phyloP scores from a whole-genome alignment of 495 filamentous ascomycete genomes.

The Xylaria palmicola region DNA sequence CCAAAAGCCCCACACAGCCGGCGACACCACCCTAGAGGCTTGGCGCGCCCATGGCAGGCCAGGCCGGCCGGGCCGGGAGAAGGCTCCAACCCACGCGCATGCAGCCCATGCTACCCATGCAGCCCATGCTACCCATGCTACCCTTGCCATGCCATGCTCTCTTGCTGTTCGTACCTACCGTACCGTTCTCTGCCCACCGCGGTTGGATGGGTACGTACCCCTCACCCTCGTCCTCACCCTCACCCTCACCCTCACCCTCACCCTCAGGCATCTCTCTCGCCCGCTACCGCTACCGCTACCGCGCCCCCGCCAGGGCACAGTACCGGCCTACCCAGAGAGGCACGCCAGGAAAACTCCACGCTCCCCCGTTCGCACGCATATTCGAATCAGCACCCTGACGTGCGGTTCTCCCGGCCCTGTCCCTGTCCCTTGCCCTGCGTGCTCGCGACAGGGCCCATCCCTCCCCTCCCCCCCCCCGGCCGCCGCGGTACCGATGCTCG shows the following conservation, averaged over 20 bases:
- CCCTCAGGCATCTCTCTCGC: too few relatives aligned
- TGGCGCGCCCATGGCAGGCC: not conserved
- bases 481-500: not conserved
- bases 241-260: too few relatives aligned
- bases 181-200: too few relatives aligned
- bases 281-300: too few relatives aligned
- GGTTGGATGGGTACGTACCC: too few relatives aligned
- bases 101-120: constrained; percentile 4
- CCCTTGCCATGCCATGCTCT: constrained; percentile 1
- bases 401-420: not conserved
- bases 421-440: constrained; percentile 9
- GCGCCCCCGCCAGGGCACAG: too few relatives aligned
- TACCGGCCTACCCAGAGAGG: too few relatives aligned
- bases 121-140: constrained; percentile 3
- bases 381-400: constrained; percentile 9
- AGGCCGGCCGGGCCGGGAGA: constrained; percentile 8
- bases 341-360: too few relatives aligned
- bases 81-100: not conserved
- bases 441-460: not conserved
- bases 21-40: not conserved
- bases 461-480: not conserved
- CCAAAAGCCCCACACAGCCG: not conserved
- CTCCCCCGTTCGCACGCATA: not conserved
- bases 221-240: too few relatives aligned
- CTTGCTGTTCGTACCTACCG: too few relatives aligned